Evolutionary conservation across 2,329 filamentous ascomycete genomes (phyloP).

Genomic region (Amphichorda felina): DNA sequence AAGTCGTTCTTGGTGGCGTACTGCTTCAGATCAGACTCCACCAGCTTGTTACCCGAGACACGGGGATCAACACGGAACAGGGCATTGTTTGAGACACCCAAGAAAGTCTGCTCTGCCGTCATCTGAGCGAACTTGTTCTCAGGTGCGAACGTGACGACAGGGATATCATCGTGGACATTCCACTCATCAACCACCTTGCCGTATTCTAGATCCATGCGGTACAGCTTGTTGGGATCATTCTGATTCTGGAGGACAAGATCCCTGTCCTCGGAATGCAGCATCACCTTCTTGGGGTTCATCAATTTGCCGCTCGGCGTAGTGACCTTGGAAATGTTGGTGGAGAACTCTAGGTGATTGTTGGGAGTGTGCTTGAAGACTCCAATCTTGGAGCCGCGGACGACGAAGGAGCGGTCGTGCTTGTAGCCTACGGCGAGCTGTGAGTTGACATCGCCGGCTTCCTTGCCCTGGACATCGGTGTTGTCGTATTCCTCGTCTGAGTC

Average conservation of each 20-base stretch:
- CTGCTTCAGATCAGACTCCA: conserved; percentile 87
- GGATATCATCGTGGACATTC: conserved; percentile 95
- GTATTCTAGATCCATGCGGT: conserved; percentile 95
- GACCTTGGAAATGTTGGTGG: conserved; percentile 94
- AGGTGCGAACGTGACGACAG: conserved; percentile 81
- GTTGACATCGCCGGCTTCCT: conserved; percentile 69
- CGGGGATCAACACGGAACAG: conserved; percentile 91
- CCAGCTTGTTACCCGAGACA: conserved; percentile 79
- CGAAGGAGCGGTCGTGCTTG: conserved; percentile 93
- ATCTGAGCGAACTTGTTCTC: conserved; percentile 98
- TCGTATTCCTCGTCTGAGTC: conserved; percentile 64
- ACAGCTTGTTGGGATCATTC: conserved; percentile 78
- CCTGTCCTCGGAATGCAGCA: conserved; percentile 83
- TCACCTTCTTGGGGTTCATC: conserved; percentile 93
- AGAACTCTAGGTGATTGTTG: conserved; percentile 88
- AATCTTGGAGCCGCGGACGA: conserved; percentile 94
- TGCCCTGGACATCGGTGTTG: conserved; percentile 50
- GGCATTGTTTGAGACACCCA: conserved; percentile 86
- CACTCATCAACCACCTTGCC: conserved; percentile 98
- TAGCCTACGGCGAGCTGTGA: conserved; percentile 92
- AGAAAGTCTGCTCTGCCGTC: conserved; percentile 88
- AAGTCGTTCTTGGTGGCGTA: conserved; percentile 97
- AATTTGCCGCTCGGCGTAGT: conserved; percentile 76
- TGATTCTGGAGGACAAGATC: conserved; percentile 83
- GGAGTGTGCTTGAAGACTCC: conserved; percentile 95